Base-by-base conservation (phyloP, 371 early-diverging fungal species). In the Thermomucor indicae-seudaticae region DNA sequence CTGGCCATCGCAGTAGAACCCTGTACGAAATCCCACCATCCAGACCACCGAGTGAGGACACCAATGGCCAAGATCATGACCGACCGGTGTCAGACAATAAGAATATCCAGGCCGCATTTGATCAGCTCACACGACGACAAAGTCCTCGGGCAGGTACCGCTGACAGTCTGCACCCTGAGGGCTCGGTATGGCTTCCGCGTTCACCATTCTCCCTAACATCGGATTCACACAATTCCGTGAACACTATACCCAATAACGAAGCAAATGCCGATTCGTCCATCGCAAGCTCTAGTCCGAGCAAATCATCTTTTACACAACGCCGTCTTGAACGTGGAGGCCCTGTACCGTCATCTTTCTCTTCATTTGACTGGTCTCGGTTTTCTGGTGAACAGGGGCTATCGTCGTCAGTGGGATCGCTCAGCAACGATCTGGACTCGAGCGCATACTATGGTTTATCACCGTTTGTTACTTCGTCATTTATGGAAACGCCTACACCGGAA, bases 361-460 rank as follows among this genome's bases (percentile, higher is more conserved):
- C 47, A 3, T 67, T 59, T 20, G 54, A 54, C 1, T 54, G 47
- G 47, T 45, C 45, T 57, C 35, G 37, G 2, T 43, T 32, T 20
- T 20, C 30, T 3, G 53, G 53, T 10, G 37, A 37, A 5, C 37
- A 37, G 11, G 37, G 37, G 3, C 57, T 62, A 6, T 59, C 62
- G 17, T 62, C 62, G 6, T 68, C 69, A 8, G 52, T 53, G 12
- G 61, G 67, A 4, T 62, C 55, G 27, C n/a, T n/a, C n/a, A n/a
- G n/a, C n/a, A 51, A 35, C 30, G 63, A 63, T 6, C 45, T 51
- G 16, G 73, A 72, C 46, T 64, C 69, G 3, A 67, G 58, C 27
- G 51, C 57, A 7, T 65, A 66, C 41, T 73, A 67, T 35, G 73
- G 73, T 14, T 54, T 73, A 42, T 73, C 73, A 3, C 73, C 73